Evolutionary conservation across 805 yeast genomes (phyloP), one percentile per base, ranked within the genome.

Genomic region (Wickerhamomyces subpelliculosus): DNA sequence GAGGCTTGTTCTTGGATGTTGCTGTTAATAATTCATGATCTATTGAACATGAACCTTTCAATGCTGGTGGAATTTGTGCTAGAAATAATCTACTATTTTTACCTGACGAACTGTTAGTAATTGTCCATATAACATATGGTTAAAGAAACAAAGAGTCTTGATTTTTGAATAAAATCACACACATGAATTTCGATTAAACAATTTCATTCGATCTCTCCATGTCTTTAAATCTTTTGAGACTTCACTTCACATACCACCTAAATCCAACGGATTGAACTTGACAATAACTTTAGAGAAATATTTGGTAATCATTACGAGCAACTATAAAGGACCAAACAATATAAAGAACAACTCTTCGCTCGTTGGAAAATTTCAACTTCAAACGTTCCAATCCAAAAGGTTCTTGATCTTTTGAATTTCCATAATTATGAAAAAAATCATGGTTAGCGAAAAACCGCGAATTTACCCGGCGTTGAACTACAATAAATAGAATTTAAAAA

Each of bases 81-180:
- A 89, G 70, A 51, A 89, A 80, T 8, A 84, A 65, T 51, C 97
- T 76, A 5, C 95, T 88, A 7, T 84, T 68, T 59, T 81, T 84
- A 32, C 88, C 93, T 64, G 38, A 32, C 19, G 3, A 5, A 20
- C 27, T 4, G 18, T 19, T 13, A 11, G n/a, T 27, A 17, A 9
- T 11, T 12, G 16, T 10, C 8, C 27, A 27, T 4, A 14, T n/a
- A n/a, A n/a, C n/a, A n/a, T n/a, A n/a, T n/a, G n/a, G n/a, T n/a
- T n/a, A n/a, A n/a, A n/a, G n/a, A n/a, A n/a, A n/a, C n/a, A n/a
- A n/a, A n/a, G n/a, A n/a, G n/a, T n/a, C n/a, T n/a, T n/a, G n/a
- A n/a, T n/a, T n/a, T n/a, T n/a, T n/a, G n/a, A n/a, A n/a, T n/a
- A n/a, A n/a, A n/a, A n/a, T n/a, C n/a, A n/a, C n/a, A n/a, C n/a